Percentiles rank a stretch among this genome's conserved stretches.
These are phyloP conservation scores for Tolypocladium inflatum DNA, from an alignment of 2,329 filamentous ascomycete species.

Conservation along the genomic window DNA sequence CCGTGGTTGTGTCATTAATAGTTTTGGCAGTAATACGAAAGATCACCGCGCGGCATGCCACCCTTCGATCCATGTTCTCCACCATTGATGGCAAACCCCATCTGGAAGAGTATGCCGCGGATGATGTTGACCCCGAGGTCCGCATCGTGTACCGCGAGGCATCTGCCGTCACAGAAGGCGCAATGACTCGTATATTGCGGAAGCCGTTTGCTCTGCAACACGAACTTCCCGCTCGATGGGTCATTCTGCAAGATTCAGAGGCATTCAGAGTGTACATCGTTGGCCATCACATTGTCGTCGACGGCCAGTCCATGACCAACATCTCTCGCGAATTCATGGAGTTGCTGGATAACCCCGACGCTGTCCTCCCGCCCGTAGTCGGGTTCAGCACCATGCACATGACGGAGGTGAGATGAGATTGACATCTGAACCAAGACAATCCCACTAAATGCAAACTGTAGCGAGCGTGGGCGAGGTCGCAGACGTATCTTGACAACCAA, in stretches of 20 bases:
- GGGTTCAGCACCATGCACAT: slow-evolving; percentile 4
- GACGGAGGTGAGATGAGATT: not conserved
- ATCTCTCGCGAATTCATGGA: slow-evolving; percentile 6
- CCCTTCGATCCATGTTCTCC: slow-evolving; percentile 2
- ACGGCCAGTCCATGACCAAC: slow-evolving; percentile 6
- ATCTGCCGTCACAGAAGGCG: not conserved
- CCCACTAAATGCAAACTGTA: not conserved
- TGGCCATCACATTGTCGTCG: slow-evolving; percentile 7
- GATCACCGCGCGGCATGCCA: slow-evolving; percentile 2
- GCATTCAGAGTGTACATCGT: slow-evolving; percentile 2
- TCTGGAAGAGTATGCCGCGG: slow-evolving; percentile 1
- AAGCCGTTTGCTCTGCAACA: slow-evolving; percentile 1
- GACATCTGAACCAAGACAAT: not conserved
- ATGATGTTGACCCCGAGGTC: slow-evolving; percentile 3
- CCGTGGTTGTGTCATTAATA: not conserved
- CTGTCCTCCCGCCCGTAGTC: not conserved
- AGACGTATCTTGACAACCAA: slow-evolving; percentile 1
- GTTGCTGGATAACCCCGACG: not conserved
- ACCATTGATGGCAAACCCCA: not conserved
- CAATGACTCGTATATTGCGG: slow-evolving; percentile 1
- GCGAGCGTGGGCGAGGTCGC: slow-evolving; percentile 2
- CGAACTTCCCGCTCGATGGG: slow-evolving; percentile 4
- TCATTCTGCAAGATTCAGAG: slow-evolving; percentile 2
- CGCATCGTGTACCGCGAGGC: slow-evolving; percentile 3
- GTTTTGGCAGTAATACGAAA: not conserved